phyloP scores from a whole-genome alignment of 805 yeast species.

The Wickerhamomyces chambardii region DNA sequence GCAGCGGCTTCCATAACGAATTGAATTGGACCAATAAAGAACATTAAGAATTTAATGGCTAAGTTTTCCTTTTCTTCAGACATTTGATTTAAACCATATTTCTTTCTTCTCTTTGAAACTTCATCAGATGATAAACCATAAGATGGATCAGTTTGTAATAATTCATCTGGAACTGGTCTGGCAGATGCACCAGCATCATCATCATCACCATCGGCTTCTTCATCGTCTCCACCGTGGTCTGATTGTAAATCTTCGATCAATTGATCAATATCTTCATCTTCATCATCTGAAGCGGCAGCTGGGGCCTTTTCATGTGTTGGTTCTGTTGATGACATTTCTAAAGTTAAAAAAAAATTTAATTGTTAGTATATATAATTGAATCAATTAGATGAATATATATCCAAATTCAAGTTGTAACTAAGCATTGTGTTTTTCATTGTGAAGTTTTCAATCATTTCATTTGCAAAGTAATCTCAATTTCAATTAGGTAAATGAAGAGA shows the following conservation, averaged over 20 bases:
- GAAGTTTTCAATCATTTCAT: too few relatives aligned
- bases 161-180: slow-evolving; percentile 80
- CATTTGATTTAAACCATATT: slow-evolving; percentile 86
- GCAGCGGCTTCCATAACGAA: slow-evolving; percentile 98
- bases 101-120: slow-evolving; percentile 78
- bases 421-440: too few relatives aligned
- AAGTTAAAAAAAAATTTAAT: background rate
- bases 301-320: slow-evolving; percentile 49
- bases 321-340: slow-evolving; percentile 23
- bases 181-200: slow-evolving; percentile 45
- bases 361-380: too few relatives aligned
- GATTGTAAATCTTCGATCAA: slow-evolving; percentile 71
- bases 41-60: slow-evolving; percentile 71
- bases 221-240: slow-evolving; percentile 47
- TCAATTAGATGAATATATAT: too few relatives aligned
- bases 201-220: slow-evolving; percentile 36
- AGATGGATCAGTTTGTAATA: slow-evolving; percentile 74
- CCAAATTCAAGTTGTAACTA: too few relatives aligned
- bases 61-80: slow-evolving; percentile 80
- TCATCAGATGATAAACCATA: slow-evolving; percentile 73
- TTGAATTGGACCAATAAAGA: slow-evolving; percentile 93
- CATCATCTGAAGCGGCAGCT: slow-evolving; percentile 47
- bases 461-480: background rate
- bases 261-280: slow-evolving; percentile 64
- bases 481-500: background rate